Base-by-base conservation (phyloP, 2,329 filamentous ascomycete genomes). In the Colletotrichum lini region DNA sequence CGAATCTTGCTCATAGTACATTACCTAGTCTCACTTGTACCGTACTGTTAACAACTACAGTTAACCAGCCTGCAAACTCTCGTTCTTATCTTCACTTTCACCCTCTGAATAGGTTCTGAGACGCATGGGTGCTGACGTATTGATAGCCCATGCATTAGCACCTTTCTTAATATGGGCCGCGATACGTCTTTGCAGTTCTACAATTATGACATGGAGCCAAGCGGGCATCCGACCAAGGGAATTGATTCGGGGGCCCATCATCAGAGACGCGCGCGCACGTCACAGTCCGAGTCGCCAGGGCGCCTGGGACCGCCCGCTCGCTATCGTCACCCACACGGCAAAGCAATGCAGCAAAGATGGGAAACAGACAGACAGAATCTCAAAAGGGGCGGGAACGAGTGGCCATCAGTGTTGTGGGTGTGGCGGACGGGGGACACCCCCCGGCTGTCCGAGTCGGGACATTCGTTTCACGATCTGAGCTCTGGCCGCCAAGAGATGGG, bases 401-500 rank as follows among this genome's bases (percentile, higher is more conserved):
- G 30, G 30, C 30, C 30, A 40, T 44, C 40, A 13, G 52, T 35
- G 44, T 15, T 45, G 52, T n/a, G 15, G 8, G 23, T 42, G 45
- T 12, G n/a, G 50, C 50, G 30, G 40, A 54, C 58, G 58, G 58
- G 58, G 53, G 45, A 10, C 40, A 45, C 45, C 45, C 52, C 26
- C 65, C 40, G 65, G 65, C 45, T n/a, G 65, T 54, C 30, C 58
- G 65, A 71, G 68, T 68, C 68, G 68, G 68, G 58, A 58, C 65
- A 63, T 68, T 71, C 53, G 68, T 71, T 71, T 71, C 68, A 71
- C 26, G 52, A 71, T 68, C 68, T 59, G 65, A 63, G 68, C 68
- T 68, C 68, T 68, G 68, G 65, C 65, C 68, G 68, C 68, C 68
- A 68, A 68, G 68, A 67, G 57, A 71, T 71, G 68, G 65, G 52